Evolutionary conservation across 257 asterid genomes (phyloP).

Genomic region (Ajuga chamaepitys): DNA sequence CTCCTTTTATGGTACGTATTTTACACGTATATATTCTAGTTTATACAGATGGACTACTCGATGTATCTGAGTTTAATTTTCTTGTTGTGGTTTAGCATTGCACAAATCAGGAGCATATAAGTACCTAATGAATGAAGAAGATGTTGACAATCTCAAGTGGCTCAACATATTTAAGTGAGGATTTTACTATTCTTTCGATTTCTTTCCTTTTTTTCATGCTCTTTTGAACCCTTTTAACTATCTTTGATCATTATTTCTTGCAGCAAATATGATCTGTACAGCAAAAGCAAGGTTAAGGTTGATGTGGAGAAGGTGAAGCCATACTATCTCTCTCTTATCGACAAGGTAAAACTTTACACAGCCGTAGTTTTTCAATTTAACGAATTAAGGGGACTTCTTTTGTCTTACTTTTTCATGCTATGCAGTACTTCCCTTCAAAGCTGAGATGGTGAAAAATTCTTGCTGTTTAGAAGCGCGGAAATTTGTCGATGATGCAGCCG

Average conservation of each 20-base stretch:
- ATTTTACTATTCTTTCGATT: background rate
- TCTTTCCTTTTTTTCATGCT: background rate
- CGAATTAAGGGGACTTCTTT: background rate
- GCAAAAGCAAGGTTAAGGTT: constrained; percentile 36
- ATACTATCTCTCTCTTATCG: constrained; percentile 54
- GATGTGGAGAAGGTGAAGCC: constrained; percentile 41
- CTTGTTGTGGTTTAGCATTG: constrained; percentile 21
- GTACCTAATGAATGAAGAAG: constrained; percentile 46
- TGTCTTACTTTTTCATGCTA: constrained; percentile 15
- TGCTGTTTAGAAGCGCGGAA: background rate
- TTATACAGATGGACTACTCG: background rate
- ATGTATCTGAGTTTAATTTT: too few species aligned
- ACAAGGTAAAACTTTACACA: constrained; percentile 31
- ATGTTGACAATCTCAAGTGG: constrained; percentile 41
- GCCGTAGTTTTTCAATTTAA: background rate
- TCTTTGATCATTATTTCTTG: background rate
- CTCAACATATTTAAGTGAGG: constrained; percentile 37
- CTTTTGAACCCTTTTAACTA: background rate
- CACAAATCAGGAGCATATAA: constrained; percentile 36
- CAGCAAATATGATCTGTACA: constrained; percentile 42
- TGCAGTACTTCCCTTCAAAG: constrained; percentile 56
- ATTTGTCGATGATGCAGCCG: background rate
- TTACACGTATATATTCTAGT: background rate
- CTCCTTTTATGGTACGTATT: constrained; percentile 36
- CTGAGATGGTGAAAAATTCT: constrained; percentile 45